These are phyloP conservation scores for Xylariaceae sp. DNA, from an alignment of 2,329 filamentous ascomycete genomes.

Conservation along the genomic window DNA sequence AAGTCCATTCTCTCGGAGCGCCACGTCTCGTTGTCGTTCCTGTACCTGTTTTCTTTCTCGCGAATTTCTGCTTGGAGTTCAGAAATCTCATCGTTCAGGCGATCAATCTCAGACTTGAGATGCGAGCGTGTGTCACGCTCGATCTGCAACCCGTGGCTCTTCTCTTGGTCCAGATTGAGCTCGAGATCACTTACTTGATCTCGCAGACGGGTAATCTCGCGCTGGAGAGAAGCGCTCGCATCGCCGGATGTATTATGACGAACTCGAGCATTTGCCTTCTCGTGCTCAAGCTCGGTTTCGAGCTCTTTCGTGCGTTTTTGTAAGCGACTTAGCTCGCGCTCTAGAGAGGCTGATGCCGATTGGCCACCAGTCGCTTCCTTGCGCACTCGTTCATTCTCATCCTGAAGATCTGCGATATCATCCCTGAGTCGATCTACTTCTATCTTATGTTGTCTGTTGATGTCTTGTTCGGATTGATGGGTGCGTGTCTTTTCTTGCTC, in stretches of 20 bases:
- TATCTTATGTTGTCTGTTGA: constrained; percentile 49
- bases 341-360: constrained; percentile 20
- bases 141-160: constrained; percentile 54
- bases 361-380: constrained; percentile 21
- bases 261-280: constrained; percentile 65
- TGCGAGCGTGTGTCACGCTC: constrained; percentile 56
- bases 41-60: constrained; percentile 67
- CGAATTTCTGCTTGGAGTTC: constrained; percentile 61
- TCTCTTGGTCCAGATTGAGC: constrained; percentile 48
- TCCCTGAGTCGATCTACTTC: constrained; percentile 47
- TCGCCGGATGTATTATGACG: constrained; percentile 63
- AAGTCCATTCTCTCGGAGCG: constrained; percentile 62
- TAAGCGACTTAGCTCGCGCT: constrained; percentile 20
- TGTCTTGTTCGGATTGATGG: constrained; percentile 55
- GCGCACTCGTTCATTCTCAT: constrained; percentile 36
- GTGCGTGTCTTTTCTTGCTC: constrained; percentile 61
- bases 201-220: constrained; percentile 53
- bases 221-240: constrained; percentile 63
- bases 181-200: constrained; percentile 46
- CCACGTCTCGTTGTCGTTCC: constrained; percentile 70
- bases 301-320: constrained; percentile 22
- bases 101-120: constrained; percentile 52
- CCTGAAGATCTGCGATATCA: constrained; percentile 45
- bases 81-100: constrained; percentile 51
- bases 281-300: constrained; percentile 32